These are phyloP conservation scores for Schwanniomyces sp. DNA, from an alignment of 805 yeast species.

Conservation along the genomic window DNA sequence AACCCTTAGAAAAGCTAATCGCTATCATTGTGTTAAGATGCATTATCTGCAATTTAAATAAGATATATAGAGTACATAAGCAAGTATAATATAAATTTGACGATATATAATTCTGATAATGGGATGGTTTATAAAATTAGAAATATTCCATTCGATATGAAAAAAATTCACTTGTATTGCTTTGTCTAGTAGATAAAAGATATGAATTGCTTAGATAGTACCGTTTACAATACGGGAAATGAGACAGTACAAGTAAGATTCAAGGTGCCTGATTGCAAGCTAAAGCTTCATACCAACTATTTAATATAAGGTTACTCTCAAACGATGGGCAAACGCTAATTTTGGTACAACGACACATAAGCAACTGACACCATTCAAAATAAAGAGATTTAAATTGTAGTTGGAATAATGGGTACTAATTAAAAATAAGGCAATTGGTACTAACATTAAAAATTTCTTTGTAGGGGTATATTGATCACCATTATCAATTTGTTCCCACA, in stretches of 20 bases:
- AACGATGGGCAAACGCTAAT: slow-evolving; percentile 77
- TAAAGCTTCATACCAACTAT: background rate
- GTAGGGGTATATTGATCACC: slow-evolving; percentile 98
- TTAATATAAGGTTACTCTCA: slow-evolving; percentile 58
- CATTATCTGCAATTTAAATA: background rate
- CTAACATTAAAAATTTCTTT: slow-evolving; percentile 86
- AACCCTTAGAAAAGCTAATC: too few relatives aligned
- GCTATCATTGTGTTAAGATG: too few relatives aligned
- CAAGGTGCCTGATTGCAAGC: background rate
- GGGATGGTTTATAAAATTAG: background rate
- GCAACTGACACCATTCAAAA: slow-evolving; percentile 78
- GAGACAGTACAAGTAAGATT: background rate
- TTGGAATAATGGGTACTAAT: slow-evolving; percentile 87
- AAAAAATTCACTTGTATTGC: background rate
- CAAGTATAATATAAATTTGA: background rate
- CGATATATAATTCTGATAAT: background rate
- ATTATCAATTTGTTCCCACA: slow-evolving; percentile 98
- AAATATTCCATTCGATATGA: background rate
- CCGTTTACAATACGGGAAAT: background rate
- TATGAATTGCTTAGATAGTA: background rate
- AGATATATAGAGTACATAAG: background rate
- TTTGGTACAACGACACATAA: slow-evolving; percentile 89
- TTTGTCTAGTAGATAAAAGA: background rate
- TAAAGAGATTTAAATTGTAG: slow-evolving; percentile 76
- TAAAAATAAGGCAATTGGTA: slow-evolving; percentile 87